These are phyloP conservation scores for Inosperma sp. DNA, from an alignment of 768 basidiomycete genomes.

Conservation along the genomic window DNA sequence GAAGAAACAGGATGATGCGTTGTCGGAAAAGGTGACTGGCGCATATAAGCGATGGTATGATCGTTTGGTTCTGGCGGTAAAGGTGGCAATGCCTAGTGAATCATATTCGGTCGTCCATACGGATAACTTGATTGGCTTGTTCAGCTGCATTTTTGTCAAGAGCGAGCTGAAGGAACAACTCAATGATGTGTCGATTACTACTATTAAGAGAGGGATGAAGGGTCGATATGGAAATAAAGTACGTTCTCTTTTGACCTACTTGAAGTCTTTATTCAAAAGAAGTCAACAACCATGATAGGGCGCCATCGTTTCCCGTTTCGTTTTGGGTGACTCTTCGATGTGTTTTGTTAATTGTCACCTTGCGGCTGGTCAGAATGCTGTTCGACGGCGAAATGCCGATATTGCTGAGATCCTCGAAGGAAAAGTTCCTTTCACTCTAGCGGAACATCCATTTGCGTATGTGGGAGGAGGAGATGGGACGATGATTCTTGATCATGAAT, in stretches of 20 bases:
- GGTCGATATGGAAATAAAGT: constrained; percentile 97
- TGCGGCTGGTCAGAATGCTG: constrained; percentile 87
- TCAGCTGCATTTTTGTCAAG: constrained; percentile 74
- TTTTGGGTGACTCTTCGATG: constrained; percentile 87
- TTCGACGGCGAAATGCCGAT: constrained; percentile 81
- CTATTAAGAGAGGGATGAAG: constrained; percentile 88
- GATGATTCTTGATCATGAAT: constrained; percentile 92
- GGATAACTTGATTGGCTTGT: constrained; percentile 87
- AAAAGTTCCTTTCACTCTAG: constrained; percentile 56
- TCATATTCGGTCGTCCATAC: constrained; percentile 78
- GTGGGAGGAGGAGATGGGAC: constrained; percentile 90
- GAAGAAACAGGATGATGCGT: constrained; percentile 51
- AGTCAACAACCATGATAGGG: constrained; percentile 64
- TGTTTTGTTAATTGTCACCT: constrained; percentile 98
- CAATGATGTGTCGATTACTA: constrained; percentile 68
- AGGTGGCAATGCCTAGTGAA: constrained; percentile 65
- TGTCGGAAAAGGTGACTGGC: constrained; percentile 80
- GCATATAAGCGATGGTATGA: constrained; percentile 91
- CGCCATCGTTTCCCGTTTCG: constrained; percentile 83
- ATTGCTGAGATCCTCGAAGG: constrained; percentile 84
- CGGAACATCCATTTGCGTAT: constrained; percentile 60
- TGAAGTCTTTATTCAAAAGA: background rate
- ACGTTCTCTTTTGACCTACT: constrained; percentile 16
- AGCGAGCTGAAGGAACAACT: constrained; percentile 54
- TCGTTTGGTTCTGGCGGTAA: constrained; percentile 65